phyloP scores from a whole-genome alignment of 129 eudicot species.

The Scalesia atractyloides region DNA sequence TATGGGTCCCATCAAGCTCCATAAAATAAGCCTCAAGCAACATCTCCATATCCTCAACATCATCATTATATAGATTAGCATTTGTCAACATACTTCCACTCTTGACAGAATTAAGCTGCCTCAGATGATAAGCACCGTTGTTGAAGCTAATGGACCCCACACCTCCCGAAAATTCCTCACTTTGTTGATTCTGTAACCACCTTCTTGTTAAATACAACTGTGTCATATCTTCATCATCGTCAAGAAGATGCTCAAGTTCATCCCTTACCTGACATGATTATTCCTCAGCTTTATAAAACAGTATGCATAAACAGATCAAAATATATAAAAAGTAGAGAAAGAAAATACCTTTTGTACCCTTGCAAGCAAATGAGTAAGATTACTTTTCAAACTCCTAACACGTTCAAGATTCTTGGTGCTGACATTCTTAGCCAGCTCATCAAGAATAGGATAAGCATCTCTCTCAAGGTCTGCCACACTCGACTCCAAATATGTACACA shows the following conservation, averaged over 20 bases:
- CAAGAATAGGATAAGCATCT: slow-evolving; percentile 91
- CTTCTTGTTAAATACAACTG: slow-evolving; percentile 83
- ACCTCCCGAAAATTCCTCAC: slow-evolving; percentile 55
- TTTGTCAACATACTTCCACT: slow-evolving; percentile 82
- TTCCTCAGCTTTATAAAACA: slow-evolving; percentile 5
- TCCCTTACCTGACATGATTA: slow-evolving; percentile 69
- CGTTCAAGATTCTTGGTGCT: slow-evolving; percentile 96
- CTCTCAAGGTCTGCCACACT: slow-evolving; percentile 86
- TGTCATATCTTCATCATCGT: slow-evolving; percentile 96
- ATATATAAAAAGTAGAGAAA: too few relatives aligned
- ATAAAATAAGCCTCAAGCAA: slow-evolving; percentile 98
- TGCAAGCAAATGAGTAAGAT: slow-evolving; percentile 96
- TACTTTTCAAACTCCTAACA: slow-evolving; percentile 90
- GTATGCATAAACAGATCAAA: too few relatives aligned
- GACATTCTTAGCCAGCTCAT: slow-evolving; percentile 90
- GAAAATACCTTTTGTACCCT: slow-evolving; percentile 87
- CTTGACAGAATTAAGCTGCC: slow-evolving; percentile 64
- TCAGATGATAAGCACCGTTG: slow-evolving; percentile 50
- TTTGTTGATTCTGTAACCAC: slow-evolving; percentile 78
- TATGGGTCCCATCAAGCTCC: slow-evolving; percentile 98
- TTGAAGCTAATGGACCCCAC: slow-evolving; percentile 54
- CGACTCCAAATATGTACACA: slow-evolving; percentile 79
- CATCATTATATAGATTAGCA: slow-evolving; percentile 58
- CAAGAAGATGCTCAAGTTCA: slow-evolving; percentile 97
- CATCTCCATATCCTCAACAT: slow-evolving; percentile 97